phyloP scores from a whole-genome alignment of 352 stramenopile genomes.

The Globisporangium cederbergense region DNA sequence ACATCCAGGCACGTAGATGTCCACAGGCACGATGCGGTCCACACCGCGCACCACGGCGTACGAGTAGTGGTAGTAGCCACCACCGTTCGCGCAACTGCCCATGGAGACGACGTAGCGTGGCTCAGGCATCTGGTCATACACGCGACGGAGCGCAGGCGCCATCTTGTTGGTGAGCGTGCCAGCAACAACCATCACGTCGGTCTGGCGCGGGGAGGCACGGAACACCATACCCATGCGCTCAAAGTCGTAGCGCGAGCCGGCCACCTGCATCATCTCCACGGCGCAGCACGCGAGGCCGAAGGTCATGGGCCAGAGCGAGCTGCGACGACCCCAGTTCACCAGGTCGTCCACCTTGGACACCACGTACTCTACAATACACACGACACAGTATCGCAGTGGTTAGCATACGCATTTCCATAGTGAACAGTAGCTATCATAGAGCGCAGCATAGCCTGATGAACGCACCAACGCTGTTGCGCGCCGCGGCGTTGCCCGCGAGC shows the following conservation, averaged over 20 bases:
- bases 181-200: constrained; percentile 99
- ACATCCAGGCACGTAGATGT: constrained; percentile 99
- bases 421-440: neutral
- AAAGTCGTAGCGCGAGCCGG: constrained; percentile 94
- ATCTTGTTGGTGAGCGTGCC: constrained; percentile 99
- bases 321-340: constrained; percentile 97
- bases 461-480: constrained; percentile 78
- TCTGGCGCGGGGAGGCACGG: constrained; percentile 92
- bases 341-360: constrained; percentile 97
- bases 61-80: constrained; percentile 90
- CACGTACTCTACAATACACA: constrained; percentile 90
- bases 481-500: constrained; percentile 56
- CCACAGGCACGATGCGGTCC: constrained; percentile 96
- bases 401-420: neutral
- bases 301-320: constrained; percentile 99
- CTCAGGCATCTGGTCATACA: constrained; percentile 99
- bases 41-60: constrained; percentile 96
- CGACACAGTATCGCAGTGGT: neutral
- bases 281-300: constrained; percentile 99
- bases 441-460: neutral
- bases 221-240: constrained; percentile 96
- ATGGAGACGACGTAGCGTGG: constrained; percentile 98
- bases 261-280: constrained; percentile 98
- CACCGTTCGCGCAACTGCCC: constrained; percentile 98
- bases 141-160: constrained; percentile 94